Base-by-base conservation (phyloP, 768 basidiomycete genomes). In the Boletus huronensis region DNA sequence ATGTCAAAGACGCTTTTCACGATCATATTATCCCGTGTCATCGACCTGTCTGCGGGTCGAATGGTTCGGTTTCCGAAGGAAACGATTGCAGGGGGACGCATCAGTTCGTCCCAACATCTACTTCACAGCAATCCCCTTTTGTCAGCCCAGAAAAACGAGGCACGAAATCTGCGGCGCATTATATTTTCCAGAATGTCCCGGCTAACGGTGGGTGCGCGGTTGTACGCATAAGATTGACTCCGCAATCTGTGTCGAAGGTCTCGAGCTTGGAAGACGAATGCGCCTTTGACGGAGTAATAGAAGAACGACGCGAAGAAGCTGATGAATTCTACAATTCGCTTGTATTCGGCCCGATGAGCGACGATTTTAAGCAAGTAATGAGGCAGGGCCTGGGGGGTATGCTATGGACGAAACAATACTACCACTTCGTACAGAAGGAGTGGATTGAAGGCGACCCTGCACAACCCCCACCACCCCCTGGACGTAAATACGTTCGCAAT, bases 361-460 rank as follows among this genome's bases (percentile, higher is more conserved):
- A 97, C 54, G 97, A 99, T 73, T 74, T 98, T 63, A 87, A 85
- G 69, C 95, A 96, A 70, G 89, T 99, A 61, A 97, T 92, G 92
- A 79, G 97, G 58, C 97, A 98, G 73, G 97, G 95, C 21, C 74
- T 99, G 46, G 85, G 85, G 21, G 97, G 97, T 11, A 98, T 99
- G 97, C 74, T 99, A 49, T 98, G 97, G 96, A 93, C 91, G 43
- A 99, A 98, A 75, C 97, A 98, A 66, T 92, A 85, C 71, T 99
- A 98, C 75, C 81, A 90, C 68, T 98, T 98, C 72, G 85, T 98
- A 55, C 95, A 98, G 71, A 89, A 90, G 65, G 90, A 96, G 57
- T 99, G 97, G 97, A 79, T 96, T 48, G 85, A 92, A 55, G 97
- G 97, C 29, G 97, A 99, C 74, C 87, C 93, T 4, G 88, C 89